Conservation (phyloP, 2,329 filamentous ascomycete genomes). For the Hymenoscyphus scutula region DNA sequence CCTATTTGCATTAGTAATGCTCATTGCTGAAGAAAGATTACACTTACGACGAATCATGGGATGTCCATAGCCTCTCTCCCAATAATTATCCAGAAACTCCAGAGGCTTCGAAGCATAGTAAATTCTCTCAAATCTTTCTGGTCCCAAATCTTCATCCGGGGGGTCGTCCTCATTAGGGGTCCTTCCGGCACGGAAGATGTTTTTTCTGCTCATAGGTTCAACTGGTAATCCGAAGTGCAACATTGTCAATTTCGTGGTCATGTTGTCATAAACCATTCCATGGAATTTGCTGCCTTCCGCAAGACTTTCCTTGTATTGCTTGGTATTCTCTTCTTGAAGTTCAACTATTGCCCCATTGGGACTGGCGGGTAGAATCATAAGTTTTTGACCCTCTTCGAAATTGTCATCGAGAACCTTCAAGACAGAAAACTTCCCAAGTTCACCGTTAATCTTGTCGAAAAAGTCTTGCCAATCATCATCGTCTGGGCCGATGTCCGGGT, state of each 20-base stretch:
- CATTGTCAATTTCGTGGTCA: constrained; percentile 35
- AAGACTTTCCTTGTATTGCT: constrained; percentile 20
- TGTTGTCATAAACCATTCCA: constrained; percentile 25
- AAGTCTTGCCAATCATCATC: constrained; percentile 19
- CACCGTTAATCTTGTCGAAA: constrained; percentile 9
- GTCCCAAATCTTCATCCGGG: constrained; percentile 16
- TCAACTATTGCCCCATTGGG: constrained; percentile 16
- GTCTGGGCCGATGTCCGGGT: constrained; percentile 21
- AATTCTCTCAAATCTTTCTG: constrained; percentile 15
- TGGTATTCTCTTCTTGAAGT: constrained; percentile 21
- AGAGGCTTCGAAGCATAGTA: constrained; percentile 29
- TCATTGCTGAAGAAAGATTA: not conserved
- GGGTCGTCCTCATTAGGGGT: constrained; percentile 10
- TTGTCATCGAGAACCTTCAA: constrained; percentile 14
- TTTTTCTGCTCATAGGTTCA: constrained; percentile 29
- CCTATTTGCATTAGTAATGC: not conserved
- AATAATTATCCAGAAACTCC: constrained; percentile 33
- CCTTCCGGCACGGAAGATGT: constrained; percentile 22
- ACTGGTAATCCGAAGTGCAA: constrained; percentile 34
- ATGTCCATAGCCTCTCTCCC: constrained; percentile 30
- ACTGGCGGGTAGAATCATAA: constrained; percentile 17
- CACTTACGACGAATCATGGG: constrained; percentile 31
- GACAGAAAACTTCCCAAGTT: constrained; percentile 9
- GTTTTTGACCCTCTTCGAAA: constrained; percentile 19
- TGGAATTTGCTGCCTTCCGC: constrained; percentile 14